Conservation (phyloP, 2,329 filamentous ascomycete species). For the Paecilomyces niveus region DNA sequence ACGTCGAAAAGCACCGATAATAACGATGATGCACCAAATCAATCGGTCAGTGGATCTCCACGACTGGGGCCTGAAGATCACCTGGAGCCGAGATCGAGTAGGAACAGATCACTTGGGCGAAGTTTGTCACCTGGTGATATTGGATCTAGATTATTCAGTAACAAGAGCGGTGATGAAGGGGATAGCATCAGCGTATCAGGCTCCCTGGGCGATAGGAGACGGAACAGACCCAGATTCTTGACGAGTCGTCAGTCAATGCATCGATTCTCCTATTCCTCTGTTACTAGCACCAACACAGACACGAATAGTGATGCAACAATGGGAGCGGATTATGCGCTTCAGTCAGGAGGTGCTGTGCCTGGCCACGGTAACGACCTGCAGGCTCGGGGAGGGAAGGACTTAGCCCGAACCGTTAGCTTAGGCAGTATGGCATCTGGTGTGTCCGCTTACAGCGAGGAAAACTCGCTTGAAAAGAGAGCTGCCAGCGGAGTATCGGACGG, state of each 20-base stretch:
- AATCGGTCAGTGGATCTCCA: constrained; percentile 14
- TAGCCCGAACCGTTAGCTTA: constrained; percentile 74
- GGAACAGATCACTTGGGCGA: constrained; percentile 16
- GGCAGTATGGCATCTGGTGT: constrained; percentile 80
- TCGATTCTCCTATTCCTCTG: constrained; percentile 52
- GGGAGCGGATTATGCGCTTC: constrained; percentile 72
- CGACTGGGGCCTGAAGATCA: constrained; percentile 15
- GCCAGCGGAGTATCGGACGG: constrained; percentile 35
- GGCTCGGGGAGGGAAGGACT: constrained; percentile 29
- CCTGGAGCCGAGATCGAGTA: constrained; percentile 16
- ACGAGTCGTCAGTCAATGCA: constrained; percentile 50
- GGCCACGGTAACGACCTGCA: constrained; percentile 17
- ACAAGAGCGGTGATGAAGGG: constrained; percentile 17
- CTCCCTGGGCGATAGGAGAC: constrained; percentile 17
- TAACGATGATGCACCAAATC: constrained; percentile 5
- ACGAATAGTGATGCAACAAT: constrained; percentile 64
- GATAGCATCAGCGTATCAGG: constrained; percentile 12
- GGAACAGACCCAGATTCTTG: constrained; percentile 49
- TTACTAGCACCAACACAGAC: constrained; percentile 51
- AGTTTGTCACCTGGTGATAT: constrained; percentile 20
- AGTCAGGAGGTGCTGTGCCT: constrained; percentile 70
- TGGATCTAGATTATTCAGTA: constrained; percentile 16
- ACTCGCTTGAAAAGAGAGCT: constrained; percentile 35
- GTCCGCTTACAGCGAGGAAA: constrained; percentile 48
- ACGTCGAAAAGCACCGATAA: constrained; percentile 13